Percentiles rank a stretch among this genome's conserved stretches.
phyloP scores from a whole-genome alignment of 306 rosid genomes.

The Alnus glutinosa region DNA sequence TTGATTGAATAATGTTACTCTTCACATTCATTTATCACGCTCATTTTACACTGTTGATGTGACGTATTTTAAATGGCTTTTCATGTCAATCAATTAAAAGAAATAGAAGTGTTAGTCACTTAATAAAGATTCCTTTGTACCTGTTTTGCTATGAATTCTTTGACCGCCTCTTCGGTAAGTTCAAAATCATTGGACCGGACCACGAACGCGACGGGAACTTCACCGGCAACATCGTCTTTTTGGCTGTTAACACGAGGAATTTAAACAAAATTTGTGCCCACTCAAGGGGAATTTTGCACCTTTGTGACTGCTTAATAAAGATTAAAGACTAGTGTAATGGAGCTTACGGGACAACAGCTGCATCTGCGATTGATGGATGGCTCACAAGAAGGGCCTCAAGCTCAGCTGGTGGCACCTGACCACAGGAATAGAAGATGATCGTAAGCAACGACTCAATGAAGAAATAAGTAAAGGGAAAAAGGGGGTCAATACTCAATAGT shows the following conservation, averaged over 20 bases:
- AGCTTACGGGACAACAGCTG: constrained; percentile 93
- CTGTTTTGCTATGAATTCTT: constrained; percentile 77
- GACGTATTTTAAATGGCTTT: no score
- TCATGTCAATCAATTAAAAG: no score
- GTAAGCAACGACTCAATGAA: no score
- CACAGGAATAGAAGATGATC: not conserved
- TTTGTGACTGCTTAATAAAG: not conserved
- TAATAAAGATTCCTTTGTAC: constrained; percentile 25
- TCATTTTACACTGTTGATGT: no score
- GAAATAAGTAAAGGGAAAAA: not conserved
- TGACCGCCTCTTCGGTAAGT: constrained; percentile 66
- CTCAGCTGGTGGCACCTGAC: constrained; percentile 92
- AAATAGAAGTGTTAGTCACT: no score
- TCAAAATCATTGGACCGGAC: constrained; percentile 58
- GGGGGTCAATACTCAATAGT: no score
- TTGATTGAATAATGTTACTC: no score
- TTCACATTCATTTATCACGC: no score
- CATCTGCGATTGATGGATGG: constrained; percentile 83
- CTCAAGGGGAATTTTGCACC: not conserved
- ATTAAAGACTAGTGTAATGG: not conserved
- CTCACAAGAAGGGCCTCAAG: constrained; percentile 77
- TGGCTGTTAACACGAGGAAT: constrained; percentile 45
- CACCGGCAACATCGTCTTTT: constrained; percentile 83
- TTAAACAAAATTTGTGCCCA: no score
- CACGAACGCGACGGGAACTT: constrained; percentile 87